Evolutionary conservation across 2,329 filamentous ascomycete species (phyloP).

Genomic region (Colletotrichum plurivorum): DNA sequence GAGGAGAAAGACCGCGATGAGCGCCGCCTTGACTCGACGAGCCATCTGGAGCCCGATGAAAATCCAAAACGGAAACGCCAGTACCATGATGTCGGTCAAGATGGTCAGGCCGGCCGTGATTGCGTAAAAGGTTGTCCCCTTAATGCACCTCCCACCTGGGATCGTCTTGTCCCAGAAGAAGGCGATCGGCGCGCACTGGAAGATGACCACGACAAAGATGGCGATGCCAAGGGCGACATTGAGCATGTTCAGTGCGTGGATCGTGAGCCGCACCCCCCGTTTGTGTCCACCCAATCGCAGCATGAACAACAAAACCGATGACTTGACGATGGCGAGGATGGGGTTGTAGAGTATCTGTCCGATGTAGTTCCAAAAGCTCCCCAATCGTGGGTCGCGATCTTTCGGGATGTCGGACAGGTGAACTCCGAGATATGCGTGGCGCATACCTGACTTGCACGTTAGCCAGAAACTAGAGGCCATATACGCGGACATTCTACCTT

Average conservation of each 20-base stretch:
- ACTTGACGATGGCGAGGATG: constrained; percentile 57
- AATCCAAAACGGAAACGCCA: constrained; percentile 55
- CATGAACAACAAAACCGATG: constrained; percentile 51
- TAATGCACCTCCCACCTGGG: constrained; percentile 7
- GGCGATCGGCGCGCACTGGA: constrained; percentile 56
- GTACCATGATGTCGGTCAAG: constrained; percentile 30
- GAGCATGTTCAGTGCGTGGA: constrained; percentile 50
- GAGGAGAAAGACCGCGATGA: constrained; percentile 56
- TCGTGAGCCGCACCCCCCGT: constrained; percentile 42
- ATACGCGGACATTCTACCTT: not conserved
- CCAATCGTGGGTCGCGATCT: not conserved
- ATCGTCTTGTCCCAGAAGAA: constrained; percentile 49
- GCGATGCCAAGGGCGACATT: constrained; percentile 52
- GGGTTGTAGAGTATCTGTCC: constrained; percentile 60
- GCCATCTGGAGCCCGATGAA: constrained; percentile 57
- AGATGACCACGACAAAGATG: constrained; percentile 54
- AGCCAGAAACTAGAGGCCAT: not conserved
- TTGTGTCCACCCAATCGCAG: constrained; percentile 50
- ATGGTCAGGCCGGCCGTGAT: constrained; percentile 24
- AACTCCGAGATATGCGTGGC: not conserved
- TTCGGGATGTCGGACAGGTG: not conserved
- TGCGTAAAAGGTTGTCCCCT: constrained; percentile 18
- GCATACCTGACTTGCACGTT: not conserved
- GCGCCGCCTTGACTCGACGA: constrained; percentile 52
- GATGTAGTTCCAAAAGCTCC: constrained; percentile 44